Base-by-base conservation (phyloP, 2,329 filamentous ascomycete genomes). In the Aspergillus persii region DNA sequence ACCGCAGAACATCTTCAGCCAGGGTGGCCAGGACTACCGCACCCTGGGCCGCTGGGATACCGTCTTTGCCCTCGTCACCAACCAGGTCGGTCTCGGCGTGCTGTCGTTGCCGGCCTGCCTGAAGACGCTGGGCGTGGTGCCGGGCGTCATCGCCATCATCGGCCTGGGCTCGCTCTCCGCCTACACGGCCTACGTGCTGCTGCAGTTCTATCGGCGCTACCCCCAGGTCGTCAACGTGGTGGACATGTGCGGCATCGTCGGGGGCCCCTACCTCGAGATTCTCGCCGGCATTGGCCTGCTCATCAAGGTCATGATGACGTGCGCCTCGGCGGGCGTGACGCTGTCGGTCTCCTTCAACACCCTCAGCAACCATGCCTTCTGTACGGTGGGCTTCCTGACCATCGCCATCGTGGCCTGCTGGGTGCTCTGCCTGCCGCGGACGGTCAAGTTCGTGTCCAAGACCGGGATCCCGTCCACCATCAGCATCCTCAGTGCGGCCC, bases 321-420 rank as follows among this genome's bases (percentile, higher is more conserved):
- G 36, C 36, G 36, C 36, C 36, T 41, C 36, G 12, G 86, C 82
- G 23, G 88, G 86, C 15, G 75, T 90, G 57, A 89, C 86, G 0
- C 89, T 89, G 61, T 82, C 82, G 18, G 87, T 90, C 64, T 87
- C 87, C 68, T 82, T 89, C 71, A 85, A 85, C 64, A 84, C 81
- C 55, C 74, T 90, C 39, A 86, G 85, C 7, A 72, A 83, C 2
- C 81, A 87, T 58, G 82, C 78, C 0, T 79, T 81, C 0, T 90
- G 86, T 72, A 85, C 84, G 2, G 84, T 89, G 54, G 76, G 84
- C 1, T 89, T 84, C 76, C 82, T 80, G 3, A 75, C 85, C 15
- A 75, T 86, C 7, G 86, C 84, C 0, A 62, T 87, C 56, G 68
- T 81, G 1, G 63, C 89, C 2, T 87, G 83, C 58, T 83, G 85